These are phyloP conservation scores for Wickerhamiella spandovensis DNA, from an alignment of 805 yeast species.

Conservation along the genomic window DNA sequence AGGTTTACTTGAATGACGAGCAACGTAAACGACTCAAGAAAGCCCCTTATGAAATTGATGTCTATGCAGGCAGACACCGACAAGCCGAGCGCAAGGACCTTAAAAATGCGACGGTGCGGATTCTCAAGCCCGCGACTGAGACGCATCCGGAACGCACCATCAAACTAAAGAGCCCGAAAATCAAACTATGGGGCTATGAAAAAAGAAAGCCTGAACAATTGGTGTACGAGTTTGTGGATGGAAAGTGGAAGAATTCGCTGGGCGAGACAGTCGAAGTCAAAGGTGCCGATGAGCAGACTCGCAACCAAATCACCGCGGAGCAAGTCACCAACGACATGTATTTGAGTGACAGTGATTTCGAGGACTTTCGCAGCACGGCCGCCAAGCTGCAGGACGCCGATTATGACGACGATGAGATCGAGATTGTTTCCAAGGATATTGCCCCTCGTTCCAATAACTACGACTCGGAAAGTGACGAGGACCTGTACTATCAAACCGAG, in stretches of 20 bases:
- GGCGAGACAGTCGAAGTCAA: constrained; percentile 59
- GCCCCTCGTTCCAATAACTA: not conserved
- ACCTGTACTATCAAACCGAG: not conserved
- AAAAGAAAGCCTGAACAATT: constrained; percentile 39
- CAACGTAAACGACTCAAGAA: constrained; percentile 26
- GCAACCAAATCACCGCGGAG: constrained; percentile 11
- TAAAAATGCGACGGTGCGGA: constrained; percentile 48
- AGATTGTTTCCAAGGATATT: constrained; percentile 22
- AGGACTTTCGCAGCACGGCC: constrained; percentile 15
- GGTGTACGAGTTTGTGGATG: constrained; percentile 46
- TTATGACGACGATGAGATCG: constrained; percentile 35
- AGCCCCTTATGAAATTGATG: constrained; percentile 16
- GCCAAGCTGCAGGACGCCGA: constrained; percentile 19
- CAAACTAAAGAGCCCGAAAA: constrained; percentile 52
- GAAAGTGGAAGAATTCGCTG: constrained; percentile 68
- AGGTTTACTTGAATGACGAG: constrained; percentile 16
- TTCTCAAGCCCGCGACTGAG: constrained; percentile 15
- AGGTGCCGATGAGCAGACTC: constrained; percentile 24
- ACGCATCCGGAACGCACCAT: constrained; percentile 37
- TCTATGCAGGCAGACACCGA: constrained; percentile 50
- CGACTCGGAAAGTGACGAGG: not conserved
- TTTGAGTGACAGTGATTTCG: constrained; percentile 20
- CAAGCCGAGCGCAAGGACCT: constrained; percentile 38
- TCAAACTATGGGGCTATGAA: constrained; percentile 85
- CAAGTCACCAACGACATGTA: constrained; percentile 7